phyloP scores from a whole-genome alignment of 192 early-diverging fungal genomes.

The Allomyces macrogynus region DNA sequence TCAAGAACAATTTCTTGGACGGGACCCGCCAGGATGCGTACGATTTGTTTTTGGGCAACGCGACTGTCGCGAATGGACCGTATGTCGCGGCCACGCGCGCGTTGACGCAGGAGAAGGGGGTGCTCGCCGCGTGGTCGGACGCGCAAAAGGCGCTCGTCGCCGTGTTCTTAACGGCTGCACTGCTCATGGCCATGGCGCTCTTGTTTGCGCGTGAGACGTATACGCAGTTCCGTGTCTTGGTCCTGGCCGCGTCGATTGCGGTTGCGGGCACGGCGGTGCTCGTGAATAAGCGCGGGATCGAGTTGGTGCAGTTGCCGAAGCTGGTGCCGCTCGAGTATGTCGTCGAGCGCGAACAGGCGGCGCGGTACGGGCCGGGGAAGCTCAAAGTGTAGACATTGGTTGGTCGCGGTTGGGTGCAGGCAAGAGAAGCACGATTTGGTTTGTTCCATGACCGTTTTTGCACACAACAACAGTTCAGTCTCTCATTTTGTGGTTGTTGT shows the following conservation, averaged over 20 bases:
- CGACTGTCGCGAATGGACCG: too few relatives aligned
- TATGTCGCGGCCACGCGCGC: background rate
- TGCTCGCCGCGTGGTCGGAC: background rate
- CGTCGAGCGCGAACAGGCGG: background rate
- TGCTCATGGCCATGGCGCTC: background rate
- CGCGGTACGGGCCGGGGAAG: too few relatives aligned
- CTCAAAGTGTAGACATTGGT: too few relatives aligned
- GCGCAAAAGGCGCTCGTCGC: background rate
- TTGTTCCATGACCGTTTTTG: too few relatives aligned
- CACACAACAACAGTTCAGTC: too few relatives aligned
- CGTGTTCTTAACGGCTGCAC: background rate
- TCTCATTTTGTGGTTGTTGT: too few relatives aligned
- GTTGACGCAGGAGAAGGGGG: background rate
- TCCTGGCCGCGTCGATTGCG: background rate
- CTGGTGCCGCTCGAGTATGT: background rate
- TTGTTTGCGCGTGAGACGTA: background rate
- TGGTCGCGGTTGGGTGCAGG: too few relatives aligned
- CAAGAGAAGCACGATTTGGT: too few relatives aligned
- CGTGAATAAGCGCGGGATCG: background rate
- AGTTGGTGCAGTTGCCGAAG: background rate
- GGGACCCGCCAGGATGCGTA: conserved; percentile 80
- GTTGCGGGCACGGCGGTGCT: background rate
- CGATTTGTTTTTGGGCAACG: conserved; percentile 64
- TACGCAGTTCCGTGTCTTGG: background rate
- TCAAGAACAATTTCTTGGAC: conserved; percentile 89